Percentiles rank a stretch among this genome's conserved stretches.
These are phyloP conservation scores for Mucor plumbeus DNA, from an alignment of 371 early-diverging fungal genomes.

Conservation along the genomic window DNA sequence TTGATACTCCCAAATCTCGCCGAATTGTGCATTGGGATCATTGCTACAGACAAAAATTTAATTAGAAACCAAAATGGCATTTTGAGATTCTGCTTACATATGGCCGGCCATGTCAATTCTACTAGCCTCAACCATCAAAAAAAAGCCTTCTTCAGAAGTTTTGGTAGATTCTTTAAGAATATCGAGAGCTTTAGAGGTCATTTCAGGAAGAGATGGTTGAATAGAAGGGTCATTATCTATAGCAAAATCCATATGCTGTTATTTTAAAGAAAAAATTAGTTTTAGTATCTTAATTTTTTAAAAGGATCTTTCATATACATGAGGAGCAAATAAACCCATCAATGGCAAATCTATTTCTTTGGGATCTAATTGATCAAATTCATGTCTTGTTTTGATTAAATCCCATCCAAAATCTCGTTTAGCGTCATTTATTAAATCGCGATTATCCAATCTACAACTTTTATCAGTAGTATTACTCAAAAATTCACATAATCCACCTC, in stretches of 20 bases:
- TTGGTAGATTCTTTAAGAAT: slow-evolving; percentile 52
- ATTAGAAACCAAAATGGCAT: not conserved
- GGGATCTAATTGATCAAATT: slow-evolving; percentile 62
- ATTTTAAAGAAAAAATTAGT: not conserved
- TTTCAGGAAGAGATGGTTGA: slow-evolving; percentile 77
- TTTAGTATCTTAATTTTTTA: not conserved
- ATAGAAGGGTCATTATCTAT: slow-evolving; percentile 72
- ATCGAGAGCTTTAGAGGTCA: slow-evolving; percentile 72
- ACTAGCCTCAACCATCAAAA: slow-evolving; percentile 95
- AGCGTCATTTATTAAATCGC: slow-evolving; percentile 66
- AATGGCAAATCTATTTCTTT: slow-evolving; percentile 66
- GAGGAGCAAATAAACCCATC: slow-evolving; percentile 70
- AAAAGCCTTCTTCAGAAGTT: slow-evolving; percentile 71
- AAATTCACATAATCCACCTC: slow-evolving; percentile 91
- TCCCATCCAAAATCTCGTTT: slow-evolving; percentile 61
- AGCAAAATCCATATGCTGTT: slow-evolving; percentile 77
- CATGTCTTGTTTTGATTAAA: slow-evolving; percentile 44
- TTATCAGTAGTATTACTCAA: slow-evolving; percentile 59
- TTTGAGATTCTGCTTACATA: slow-evolving; percentile 43
- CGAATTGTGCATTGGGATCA: slow-evolving; percentile 88
- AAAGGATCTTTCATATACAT: slow-evolving; percentile 20
- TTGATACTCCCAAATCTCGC: slow-evolving; percentile 90
- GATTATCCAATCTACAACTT: slow-evolving; percentile 75
- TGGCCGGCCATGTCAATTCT: slow-evolving; percentile 89
- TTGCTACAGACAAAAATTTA: slow-evolving; percentile 59